These are phyloP conservation scores for Phoenix roebelenii DNA, from an alignment of 176 grass and related monocot species.

Conservation along the genomic window DNA sequence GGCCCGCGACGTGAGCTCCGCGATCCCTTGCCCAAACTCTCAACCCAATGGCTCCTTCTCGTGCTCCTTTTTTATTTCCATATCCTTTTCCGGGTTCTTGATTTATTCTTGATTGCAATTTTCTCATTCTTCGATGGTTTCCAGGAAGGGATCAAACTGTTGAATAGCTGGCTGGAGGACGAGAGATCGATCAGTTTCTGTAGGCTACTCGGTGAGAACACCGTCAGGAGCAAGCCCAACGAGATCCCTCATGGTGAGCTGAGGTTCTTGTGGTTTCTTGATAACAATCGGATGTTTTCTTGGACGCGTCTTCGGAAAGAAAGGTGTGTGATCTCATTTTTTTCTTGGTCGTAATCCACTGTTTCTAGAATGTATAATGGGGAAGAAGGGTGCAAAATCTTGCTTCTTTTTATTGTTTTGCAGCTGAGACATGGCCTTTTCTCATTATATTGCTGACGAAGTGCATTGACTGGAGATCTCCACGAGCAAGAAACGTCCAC, in stretches of 20 bases:
- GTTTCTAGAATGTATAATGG: background rate
- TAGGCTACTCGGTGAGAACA: conserved; percentile 49
- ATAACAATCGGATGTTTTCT: background rate
- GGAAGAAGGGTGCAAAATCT: background rate
- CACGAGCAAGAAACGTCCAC: conserved; percentile 45
- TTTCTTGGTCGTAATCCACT: background rate
- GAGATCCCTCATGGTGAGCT: conserved; percentile 36
- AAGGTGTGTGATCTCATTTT: too few species aligned
- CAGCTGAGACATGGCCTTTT: conserved; percentile 66
- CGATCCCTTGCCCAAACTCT: background rate
- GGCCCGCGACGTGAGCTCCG: conserved; percentile 44
- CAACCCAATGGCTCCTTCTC: background rate
- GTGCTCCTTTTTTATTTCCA: background rate
- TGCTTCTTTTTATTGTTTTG: conserved; percentile 21
- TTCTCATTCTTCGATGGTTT: background rate
- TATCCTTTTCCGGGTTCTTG: background rate
- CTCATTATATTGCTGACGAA: conserved; percentile 35
- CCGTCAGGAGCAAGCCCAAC: conserved; percentile 31
- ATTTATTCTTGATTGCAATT: background rate
- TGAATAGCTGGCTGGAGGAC: conserved; percentile 54
- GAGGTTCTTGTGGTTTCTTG: background rate
- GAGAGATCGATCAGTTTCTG: conserved; percentile 51
- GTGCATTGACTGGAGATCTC: conserved; percentile 46
- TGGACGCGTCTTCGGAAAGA: too few species aligned
- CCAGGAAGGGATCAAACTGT: conserved; percentile 75